These are phyloP conservation scores for Inonotus hispidus DNA, from an alignment of 1,284 basidiomycete species.

Conservation along the genomic window DNA sequence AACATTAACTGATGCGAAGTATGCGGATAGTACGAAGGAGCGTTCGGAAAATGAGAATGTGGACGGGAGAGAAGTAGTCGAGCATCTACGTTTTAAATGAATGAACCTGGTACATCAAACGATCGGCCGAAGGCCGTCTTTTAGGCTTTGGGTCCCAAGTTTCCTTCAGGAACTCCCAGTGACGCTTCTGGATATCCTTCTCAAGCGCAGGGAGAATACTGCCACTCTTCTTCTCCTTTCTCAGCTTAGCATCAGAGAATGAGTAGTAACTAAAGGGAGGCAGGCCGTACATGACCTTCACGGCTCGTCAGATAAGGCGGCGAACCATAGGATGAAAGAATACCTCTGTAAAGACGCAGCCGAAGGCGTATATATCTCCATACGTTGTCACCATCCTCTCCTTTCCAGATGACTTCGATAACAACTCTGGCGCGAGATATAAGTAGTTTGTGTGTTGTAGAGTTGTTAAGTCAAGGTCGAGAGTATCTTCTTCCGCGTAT, in stretches of 20 bases:
- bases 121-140: too few species aligned
- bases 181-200: too few species aligned
- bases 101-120: too few species aligned
- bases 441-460: background rate
- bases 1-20: too few species aligned
- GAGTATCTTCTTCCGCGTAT: background rate
- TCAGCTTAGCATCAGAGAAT: background rate
- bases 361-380: slow-evolving; percentile 11
- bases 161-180: too few species aligned
- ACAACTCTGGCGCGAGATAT: slow-evolving; percentile 6
- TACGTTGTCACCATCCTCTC: background rate
- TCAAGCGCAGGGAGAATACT: too few species aligned
- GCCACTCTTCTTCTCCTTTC: background rate
- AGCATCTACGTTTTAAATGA: too few species aligned
- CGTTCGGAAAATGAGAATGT: too few species aligned
- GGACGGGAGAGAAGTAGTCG: too few species aligned
- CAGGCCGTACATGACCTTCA: background rate
- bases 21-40: too few species aligned
- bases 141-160: too few species aligned
- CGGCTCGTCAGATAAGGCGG: background rate
- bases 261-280: background rate
- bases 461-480: background rate
- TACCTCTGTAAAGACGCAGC: slow-evolving; percentile 8
- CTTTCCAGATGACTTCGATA: background rate
- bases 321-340: background rate